Evolutionary conservation across 2,329 filamentous ascomycete species (phyloP).

Genomic region (Xylaria sp.): DNA sequence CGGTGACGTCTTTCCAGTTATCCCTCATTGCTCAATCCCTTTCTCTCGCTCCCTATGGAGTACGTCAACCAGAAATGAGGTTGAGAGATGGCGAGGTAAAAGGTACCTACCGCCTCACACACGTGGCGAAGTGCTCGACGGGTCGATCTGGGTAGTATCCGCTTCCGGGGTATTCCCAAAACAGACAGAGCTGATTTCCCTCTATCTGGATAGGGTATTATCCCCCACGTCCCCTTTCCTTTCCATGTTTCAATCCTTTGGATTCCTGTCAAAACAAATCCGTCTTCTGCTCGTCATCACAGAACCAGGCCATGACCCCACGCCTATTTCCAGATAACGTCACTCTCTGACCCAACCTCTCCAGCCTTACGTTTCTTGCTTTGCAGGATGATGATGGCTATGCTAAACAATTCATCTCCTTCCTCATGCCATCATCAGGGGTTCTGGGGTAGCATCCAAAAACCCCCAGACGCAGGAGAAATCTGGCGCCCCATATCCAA

Average conservation of each 20-base stretch:
- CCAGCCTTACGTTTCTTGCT: conserved; percentile 27
- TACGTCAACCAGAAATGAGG: background rate
- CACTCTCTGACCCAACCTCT: conserved; percentile 9
- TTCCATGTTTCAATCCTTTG: conserved; percentile 17
- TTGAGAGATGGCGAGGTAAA: background rate
- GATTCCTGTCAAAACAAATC: conserved; percentile 24
- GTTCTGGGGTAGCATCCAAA: conserved; percentile 33
- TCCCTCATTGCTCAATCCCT: background rate
- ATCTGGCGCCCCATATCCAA: conserved; percentile 29
- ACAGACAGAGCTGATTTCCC: conserved; percentile 17
- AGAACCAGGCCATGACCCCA: conserved; percentile 18
- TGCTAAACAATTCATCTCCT: conserved; percentile 35
- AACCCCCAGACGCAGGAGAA: conserved; percentile 31
- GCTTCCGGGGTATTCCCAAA: conserved; percentile 31
- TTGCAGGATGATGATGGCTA: conserved; percentile 21
- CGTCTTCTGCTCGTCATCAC: background rate
- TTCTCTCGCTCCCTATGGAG: background rate
- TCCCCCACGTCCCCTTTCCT: conserved; percentile 8
- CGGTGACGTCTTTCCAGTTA: background rate
- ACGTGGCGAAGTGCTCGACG: conserved; percentile 34
- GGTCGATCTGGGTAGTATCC: conserved; percentile 35
- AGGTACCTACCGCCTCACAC: conserved; percentile 25
- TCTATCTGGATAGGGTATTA: conserved; percentile 7
- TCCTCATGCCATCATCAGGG: conserved; percentile 29
- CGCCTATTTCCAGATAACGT: conserved; percentile 26